phyloP scores from a whole-genome alignment of 257 asterid genomes.

The Sherardia arvensis region DNA sequence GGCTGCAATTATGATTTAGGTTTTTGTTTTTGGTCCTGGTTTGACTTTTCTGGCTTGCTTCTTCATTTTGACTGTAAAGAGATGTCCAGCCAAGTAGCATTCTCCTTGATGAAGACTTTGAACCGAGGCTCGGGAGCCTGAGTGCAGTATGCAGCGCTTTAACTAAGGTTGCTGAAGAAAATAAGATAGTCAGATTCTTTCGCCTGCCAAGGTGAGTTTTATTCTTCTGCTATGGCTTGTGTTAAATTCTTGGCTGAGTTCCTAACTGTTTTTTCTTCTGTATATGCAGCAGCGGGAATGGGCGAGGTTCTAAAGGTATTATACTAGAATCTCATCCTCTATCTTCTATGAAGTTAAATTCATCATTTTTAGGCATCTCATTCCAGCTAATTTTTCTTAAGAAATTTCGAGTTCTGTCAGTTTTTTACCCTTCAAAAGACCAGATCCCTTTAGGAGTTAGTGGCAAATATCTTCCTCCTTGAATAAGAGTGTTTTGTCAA shows the following conservation, averaged over 20 bases:
- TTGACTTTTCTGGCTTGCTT: neutral
- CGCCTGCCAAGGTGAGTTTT: neutral
- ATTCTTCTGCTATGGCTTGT: neutral
- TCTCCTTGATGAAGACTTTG: conserved; percentile 7
- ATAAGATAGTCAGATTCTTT: neutral
- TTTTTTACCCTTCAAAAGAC: neutral
- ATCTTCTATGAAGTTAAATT: neutral
- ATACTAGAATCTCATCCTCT: neutral
- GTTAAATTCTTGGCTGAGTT: neutral
- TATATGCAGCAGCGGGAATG: neutral
- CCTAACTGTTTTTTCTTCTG: neutral
- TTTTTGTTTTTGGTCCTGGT: neutral
- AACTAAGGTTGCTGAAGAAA: neutral
- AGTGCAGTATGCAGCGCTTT: neutral
- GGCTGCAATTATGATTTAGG: neutral
- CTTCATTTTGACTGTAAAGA: neutral
- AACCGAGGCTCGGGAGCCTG: conserved; percentile 5
- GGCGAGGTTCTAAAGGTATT: neutral
- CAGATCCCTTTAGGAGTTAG: neutral
- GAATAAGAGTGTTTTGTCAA: no score
- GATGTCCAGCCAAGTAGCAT: conserved; percentile 8
- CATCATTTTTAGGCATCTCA: no score
- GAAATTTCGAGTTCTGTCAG: neutral
- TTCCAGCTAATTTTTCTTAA: neutral
- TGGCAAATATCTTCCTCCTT: no score